Conservation (phyloP, 305 asterid genomes). For the Fraxinus dipetala region DNA sequence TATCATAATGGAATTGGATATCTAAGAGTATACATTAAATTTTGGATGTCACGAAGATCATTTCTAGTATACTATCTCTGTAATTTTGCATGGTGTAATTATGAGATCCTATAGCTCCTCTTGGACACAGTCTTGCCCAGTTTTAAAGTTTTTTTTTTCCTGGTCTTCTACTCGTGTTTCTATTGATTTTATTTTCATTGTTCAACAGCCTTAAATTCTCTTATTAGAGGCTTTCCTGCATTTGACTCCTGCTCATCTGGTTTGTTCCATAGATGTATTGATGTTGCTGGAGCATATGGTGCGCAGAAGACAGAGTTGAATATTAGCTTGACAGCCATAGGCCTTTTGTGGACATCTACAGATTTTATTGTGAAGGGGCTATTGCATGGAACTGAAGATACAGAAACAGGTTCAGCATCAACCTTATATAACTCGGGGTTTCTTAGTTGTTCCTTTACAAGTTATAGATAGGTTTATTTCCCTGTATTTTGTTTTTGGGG, state of each 20-base stretch:
- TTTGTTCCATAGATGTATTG: conserved; percentile 76
- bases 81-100: not conserved
- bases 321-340: conserved; percentile 94
- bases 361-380: conserved; percentile 88
- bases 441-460: conserved; percentile 10
- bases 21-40: not conserved
- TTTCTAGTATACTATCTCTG: not conserved
- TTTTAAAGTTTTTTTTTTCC: not conserved
- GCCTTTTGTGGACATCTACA: conserved; percentile 92
- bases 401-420: conserved; percentile 55
- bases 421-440: conserved; percentile 8
- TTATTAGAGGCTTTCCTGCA: not conserved
- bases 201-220: not conserved
- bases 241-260: not conserved
- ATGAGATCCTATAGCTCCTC: not conserved
- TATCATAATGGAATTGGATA: not conserved
- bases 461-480: not conserved
- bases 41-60: not conserved
- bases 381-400: conserved; percentile 38
- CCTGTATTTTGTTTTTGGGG: not conserved
- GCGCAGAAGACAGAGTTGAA: conserved; percentile 86
- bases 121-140: not conserved
- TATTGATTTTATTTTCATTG: not conserved
- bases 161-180: not conserved
- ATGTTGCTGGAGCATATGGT: conserved; percentile 94